phyloP scores from a whole-genome alignment of 768 basidiomycete species.

The Boletus coccyginus region DNA sequence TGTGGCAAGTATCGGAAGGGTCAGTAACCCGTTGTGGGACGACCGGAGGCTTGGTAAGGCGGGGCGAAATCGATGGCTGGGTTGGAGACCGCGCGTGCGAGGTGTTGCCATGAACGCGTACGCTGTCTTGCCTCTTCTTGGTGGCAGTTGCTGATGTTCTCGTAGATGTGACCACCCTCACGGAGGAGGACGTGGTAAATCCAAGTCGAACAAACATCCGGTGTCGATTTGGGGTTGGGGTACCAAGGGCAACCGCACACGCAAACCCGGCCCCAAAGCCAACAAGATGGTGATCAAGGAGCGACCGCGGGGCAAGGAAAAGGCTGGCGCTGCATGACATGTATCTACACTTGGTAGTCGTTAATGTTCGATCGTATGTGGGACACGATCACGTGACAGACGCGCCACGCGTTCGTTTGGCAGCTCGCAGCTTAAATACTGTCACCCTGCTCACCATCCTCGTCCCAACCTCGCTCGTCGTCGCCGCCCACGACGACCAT shows the following conservation, averaged over 20 bases:
- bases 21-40: conserved; percentile 91
- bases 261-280: conserved; percentile 87
- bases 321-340: conserved; percentile 15
- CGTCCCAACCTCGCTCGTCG: background rate
- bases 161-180: conserved; percentile 86
- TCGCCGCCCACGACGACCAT: conserved; percentile 9
- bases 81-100: conserved; percentile 78
- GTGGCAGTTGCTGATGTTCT: background rate
- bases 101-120: conserved; percentile 98
- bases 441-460: background rate
- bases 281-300: conserved; percentile 89
- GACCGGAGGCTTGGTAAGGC: conserved; percentile 86
- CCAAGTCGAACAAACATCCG: conserved; percentile 94
- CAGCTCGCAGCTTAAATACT: conserved; percentile 25
- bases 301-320: conserved; percentile 72
- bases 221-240: conserved; percentile 92
- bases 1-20: conserved; percentile 85
- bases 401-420: conserved; percentile 35
- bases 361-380: conserved; percentile 7
- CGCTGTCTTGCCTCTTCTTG: conserved; percentile 23
- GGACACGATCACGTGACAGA: conserved; percentile 30
- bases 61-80: conserved; percentile 84
- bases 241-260: conserved; percentile 89
- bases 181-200: conserved; percentile 97
- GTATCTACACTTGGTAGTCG: background rate